These are phyloP conservation scores for Pythium periplocum DNA, from an alignment of 352 stramenopile species.

Conservation along the genomic window DNA sequence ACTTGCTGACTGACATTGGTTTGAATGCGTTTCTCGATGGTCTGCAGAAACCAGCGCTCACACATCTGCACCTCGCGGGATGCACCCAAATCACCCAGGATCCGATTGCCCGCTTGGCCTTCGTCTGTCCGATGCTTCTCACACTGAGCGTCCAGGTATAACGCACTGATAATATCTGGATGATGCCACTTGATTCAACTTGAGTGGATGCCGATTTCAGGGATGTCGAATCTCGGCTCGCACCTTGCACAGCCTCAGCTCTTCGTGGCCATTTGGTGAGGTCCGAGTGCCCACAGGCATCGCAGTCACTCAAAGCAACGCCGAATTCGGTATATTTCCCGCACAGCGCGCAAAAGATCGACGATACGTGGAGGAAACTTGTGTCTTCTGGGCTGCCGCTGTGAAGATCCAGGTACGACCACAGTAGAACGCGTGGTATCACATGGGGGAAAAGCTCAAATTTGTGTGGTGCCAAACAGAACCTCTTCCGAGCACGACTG, in stretches of 20 bases:
- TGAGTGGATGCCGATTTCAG: slow-evolving; percentile 5
- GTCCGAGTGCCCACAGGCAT: slow-evolving; percentile 29
- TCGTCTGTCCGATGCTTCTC: slow-evolving; percentile 58
- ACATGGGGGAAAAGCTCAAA: no score
- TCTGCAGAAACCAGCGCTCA: slow-evolving; percentile 44
- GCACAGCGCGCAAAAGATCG: slow-evolving; percentile 59
- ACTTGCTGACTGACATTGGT: slow-evolving; percentile 44
- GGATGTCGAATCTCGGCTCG: slow-evolving; percentile 57
- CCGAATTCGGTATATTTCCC: slow-evolving; percentile 62
- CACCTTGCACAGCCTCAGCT: slow-evolving; percentile 53
- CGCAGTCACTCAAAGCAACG: slow-evolving; percentile 10
- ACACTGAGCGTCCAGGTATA: slow-evolving; percentile 47
- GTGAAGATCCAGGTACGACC: slow-evolving; percentile 46
- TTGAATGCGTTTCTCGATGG: slow-evolving; percentile 46
- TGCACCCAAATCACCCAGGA: slow-evolving; percentile 65
- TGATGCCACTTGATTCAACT: no score
- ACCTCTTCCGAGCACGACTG: slow-evolving; percentile 46
- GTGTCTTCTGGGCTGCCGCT: slow-evolving; percentile 44
- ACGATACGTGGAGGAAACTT: slow-evolving; percentile 54
- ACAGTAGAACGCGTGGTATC: no score
- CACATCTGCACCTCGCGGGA: slow-evolving; percentile 50
- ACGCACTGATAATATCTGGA: neutral
- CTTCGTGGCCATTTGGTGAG: slow-evolving; percentile 58
- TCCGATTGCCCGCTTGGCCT: slow-evolving; percentile 46
- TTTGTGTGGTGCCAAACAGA: slow-evolving; percentile 21